Evolutionary conservation across 2,329 filamentous ascomycete genomes (phyloP).

Genomic region (Huntiella decipiens): DNA sequence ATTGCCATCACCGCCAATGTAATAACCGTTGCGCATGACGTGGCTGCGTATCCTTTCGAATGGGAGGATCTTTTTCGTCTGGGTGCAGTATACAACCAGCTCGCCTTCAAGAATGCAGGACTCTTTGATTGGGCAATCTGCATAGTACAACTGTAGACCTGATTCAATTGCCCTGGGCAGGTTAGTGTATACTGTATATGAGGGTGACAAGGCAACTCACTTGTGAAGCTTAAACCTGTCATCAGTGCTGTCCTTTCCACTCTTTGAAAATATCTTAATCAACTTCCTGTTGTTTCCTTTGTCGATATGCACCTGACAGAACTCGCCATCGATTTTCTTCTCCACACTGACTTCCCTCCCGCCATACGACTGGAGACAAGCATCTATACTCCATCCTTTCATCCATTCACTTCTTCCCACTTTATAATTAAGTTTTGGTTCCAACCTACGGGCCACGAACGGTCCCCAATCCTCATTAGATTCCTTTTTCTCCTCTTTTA

Average conservation of each 20-base stretch:
- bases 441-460: conserved; percentile 21
- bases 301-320: conserved; percentile 74
- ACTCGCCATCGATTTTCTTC: conserved; percentile 74
- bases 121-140: conserved; percentile 37
- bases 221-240: conserved; percentile 45
- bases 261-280: conserved; percentile 79
- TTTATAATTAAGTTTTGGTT: conserved; percentile 40
- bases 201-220: conserved; percentile 18
- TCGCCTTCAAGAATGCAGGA: conserved; percentile 72
- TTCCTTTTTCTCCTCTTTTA: conserved; percentile 8
- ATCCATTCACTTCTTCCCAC: conserved; percentile 44
- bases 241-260: conserved; percentile 68
- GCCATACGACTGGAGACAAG: conserved; percentile 48
- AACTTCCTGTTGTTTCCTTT: conserved; percentile 31
- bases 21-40: conserved; percentile 51
- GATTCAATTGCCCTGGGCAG: conserved; percentile 34
- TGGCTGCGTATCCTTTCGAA: conserved; percentile 76
- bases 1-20: conserved; percentile 47
- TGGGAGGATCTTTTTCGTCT: conserved; percentile 43
- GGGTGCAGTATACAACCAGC: conserved; percentile 49
- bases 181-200: too few relatives aligned
- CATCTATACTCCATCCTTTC: conserved; percentile 52
- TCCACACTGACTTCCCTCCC: conserved; percentile 49
- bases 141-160: conserved; percentile 41
- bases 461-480: conserved; percentile 7